Evolutionary conservation across 768 basidiomycete genomes (phyloP), one percentile per base, ranked within the genome.

Genomic region (Lactarius pseudohatsudake): DNA sequence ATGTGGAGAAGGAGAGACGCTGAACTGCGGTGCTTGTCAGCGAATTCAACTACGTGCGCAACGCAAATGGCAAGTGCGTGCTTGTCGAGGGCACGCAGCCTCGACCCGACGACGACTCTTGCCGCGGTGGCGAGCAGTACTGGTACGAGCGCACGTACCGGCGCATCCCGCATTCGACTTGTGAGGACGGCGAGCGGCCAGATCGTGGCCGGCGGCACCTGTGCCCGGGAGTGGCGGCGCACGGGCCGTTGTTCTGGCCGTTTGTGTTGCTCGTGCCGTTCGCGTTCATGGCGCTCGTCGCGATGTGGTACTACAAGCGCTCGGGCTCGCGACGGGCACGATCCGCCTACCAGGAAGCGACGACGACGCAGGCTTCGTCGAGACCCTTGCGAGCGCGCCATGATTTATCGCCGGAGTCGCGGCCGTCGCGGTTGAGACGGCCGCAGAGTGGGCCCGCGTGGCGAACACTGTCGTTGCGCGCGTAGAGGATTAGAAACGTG

Each of bases 131-230:
- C 22, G 87, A 87, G 54, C 86, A 89, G 3, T 92, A 82, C 75
- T 99, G 97, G 97, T 98, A 95, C 74, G 94, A 94, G 61, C 87
- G 94, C 32, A 98, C 96, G 0, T 96, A 96, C 74, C 91, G 95
- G 60, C 89, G 92, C 77, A 92, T 98, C 57, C 91, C 91, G 1
- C 91, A 90, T 75, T 96, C 96, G 40, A 85, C 81, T 26, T 99
- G 97, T 75, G 85, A 87, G 61, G 95, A 86, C 5, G 96, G 96
- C 4, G 69, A 77, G 1, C 83, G 91, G n/a, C 86, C 83, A 15
- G 94, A 99, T 75, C 86, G 81, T 45, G 97, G 97, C 5, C 72
- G 73, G 8, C 69, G 69, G 7, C 96, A 99, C 75, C 74, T 76
- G 11, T 99, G 97, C 76, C 94, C 95, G 0, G 94, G 94, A 0